Evolutionary conservation across 345 rosid genomes (phyloP), one percentile per base, ranked within the genome.

Genomic region (Cardamine resedifolia): DNA sequence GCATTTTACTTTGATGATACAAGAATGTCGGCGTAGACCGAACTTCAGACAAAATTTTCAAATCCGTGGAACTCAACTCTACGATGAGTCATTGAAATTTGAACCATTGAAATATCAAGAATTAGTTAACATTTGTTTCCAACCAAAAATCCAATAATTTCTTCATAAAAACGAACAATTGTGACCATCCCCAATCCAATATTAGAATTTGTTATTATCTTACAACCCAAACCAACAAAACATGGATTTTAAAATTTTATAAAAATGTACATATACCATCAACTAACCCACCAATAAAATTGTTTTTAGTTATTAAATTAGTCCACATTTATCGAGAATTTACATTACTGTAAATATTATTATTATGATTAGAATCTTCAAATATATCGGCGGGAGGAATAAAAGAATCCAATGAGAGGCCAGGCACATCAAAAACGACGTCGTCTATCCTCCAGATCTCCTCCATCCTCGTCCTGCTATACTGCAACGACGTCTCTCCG

Each of bases 311-410:
- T 34, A 65, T 56, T 23, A 67, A 59, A 58, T 41, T 50, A 69
- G 70, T 47, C 43, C 53, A 62, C 64, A 60, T 3, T 68, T 23
- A 60, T 23, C 58, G 57, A 2, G 63, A 39, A 51, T 74, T 50
- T n/a, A 50, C 68, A 66, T 50, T 36, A 27, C 24, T 36, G 38
- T 15, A 55, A 45, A 18, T 0, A 34, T 52, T 18, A 34, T 52
- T 18, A 18, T 45, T 33, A 12, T 26, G 20, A 26, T 69, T 33
- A 62, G 65, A 64, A 3, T 78, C 79, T 71, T 87, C 84, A 65
- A 78, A 80, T 15, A 91, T 82, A 81, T 90, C 98, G 38, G 98
- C 92, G 1, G 98, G 98, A 64, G 98, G 98, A 41, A 94, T 94
- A 77, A 90, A 94, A n/a, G 81, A 79, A 60, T 94, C 98, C 21